A percentile compares a stretch with the other conserved stretches of the same genome.
phyloP scores from a whole-genome alignment of 1,139 yeast species.

The Yamadazyma dendronema region DNA sequence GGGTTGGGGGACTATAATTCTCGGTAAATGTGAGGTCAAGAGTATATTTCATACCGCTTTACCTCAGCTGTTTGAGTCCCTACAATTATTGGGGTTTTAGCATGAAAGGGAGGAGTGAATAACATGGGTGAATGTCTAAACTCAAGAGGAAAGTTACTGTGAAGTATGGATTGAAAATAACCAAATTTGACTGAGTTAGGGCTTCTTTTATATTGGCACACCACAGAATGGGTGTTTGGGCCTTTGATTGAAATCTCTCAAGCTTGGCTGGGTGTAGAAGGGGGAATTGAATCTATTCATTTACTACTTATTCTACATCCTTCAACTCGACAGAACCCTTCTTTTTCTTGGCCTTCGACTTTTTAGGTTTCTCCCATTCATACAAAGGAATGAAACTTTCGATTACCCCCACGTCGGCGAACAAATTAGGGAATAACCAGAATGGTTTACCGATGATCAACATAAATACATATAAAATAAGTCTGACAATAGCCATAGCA shows the following conservation, averaged over 20 bases:
- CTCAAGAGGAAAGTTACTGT: no score
- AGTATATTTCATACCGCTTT: no score
- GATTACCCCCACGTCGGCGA: conserved; percentile 91
- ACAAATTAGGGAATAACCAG: conserved; percentile 95
- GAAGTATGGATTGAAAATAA: no score
- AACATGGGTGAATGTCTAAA: no score
- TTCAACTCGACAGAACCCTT: conserved; percentile 41
- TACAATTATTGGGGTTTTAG: no score
- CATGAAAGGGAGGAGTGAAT: no score
- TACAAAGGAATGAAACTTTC: conserved; percentile 89
- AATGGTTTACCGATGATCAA: conserved; percentile 65
- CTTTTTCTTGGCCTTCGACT: conserved; percentile 7
- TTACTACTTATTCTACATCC: conserved; percentile 38
- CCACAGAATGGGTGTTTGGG: background rate
- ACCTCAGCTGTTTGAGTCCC: no score
- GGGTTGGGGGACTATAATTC: no score
- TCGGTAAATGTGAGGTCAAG: no score
- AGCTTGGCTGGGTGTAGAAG: background rate
- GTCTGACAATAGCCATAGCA: conserved; percentile 73
- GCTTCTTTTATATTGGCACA: no score
- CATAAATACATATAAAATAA: conserved; percentile 67
- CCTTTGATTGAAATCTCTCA: no score
- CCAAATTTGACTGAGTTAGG: no score
- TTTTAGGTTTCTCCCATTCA: conserved; percentile 70
- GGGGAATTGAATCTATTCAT: background rate